Percentiles rank a stretch among this genome's conserved stretches.
Evolutionary conservation across 2,329 filamentous ascomycete genomes (phyloP).

Genomic region (Colletotrichum scovillei): DNA sequence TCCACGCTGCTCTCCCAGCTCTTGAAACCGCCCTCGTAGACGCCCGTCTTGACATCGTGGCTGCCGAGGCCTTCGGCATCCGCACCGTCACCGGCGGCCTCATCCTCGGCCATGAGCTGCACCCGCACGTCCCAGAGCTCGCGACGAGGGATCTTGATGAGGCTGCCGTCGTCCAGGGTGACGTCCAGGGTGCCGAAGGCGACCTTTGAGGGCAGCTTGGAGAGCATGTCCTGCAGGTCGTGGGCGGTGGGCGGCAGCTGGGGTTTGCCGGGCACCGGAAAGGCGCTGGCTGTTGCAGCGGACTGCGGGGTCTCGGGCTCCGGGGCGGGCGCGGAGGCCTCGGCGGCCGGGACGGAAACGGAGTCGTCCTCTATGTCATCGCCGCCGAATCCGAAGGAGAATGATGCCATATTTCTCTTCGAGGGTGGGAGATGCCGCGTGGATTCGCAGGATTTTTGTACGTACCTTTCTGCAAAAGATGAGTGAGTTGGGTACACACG

Average conservation of each 20-base stretch:
- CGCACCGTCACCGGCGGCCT: constrained; percentile 47
- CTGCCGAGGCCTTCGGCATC: constrained; percentile 68
- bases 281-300: constrained; percentile 56
- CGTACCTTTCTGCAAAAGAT: constrained; percentile 1
- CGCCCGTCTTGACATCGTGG: constrained; percentile 82
- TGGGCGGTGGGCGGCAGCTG: constrained; percentile 67
- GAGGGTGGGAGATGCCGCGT: constrained; percentile 7
- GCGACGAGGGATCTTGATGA: constrained; percentile 72
- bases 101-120: constrained; percentile 82
- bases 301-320: constrained; percentile 40
- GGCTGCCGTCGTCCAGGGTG: constrained; percentile 66
- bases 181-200: constrained; percentile 74
- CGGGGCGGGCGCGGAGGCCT: constrained; percentile 39
- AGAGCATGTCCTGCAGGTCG: constrained; percentile 62
- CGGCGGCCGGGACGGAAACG: constrained; percentile 3
- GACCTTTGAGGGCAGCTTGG: constrained; percentile 76
- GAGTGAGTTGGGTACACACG: neutral
- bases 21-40: constrained; percentile 91
- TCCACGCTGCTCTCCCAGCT: constrained; percentile 90
- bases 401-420: constrained; percentile 50
- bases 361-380: constrained; percentile 70
- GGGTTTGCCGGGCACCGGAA: constrained; percentile 71
- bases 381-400: constrained; percentile 71
- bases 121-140: constrained; percentile 86
- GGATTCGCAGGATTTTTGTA: constrained; percentile 27